Evolutionary conservation across 495 filamentous ascomycete species (phyloP).

Genomic region (Hypoxylon perforatum): DNA sequence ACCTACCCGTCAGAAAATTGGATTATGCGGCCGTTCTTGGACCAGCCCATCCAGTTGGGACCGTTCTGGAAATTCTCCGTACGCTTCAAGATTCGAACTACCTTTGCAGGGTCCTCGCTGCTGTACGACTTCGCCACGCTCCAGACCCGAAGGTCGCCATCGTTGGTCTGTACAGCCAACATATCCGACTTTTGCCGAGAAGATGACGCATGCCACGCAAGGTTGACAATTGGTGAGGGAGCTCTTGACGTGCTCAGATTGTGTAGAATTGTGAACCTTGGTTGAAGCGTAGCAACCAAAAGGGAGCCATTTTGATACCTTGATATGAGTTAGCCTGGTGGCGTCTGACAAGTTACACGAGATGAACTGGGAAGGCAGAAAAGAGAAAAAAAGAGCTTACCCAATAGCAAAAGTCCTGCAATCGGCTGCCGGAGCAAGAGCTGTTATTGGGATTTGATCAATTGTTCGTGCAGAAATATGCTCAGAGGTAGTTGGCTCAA

Average conservation of each 20-base stretch:
- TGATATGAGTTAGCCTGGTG: constrained; percentile 45
- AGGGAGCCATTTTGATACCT: constrained; percentile 97
- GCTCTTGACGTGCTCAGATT: constrained; percentile 84
- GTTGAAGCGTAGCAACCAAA: constrained; percentile 86
- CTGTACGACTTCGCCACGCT: constrained; percentile 89
- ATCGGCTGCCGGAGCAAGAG: constrained; percentile 89
- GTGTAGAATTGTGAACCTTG: constrained; percentile 93
- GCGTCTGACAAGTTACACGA: constrained; percentile 24
- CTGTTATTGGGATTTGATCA: constrained; percentile 88
- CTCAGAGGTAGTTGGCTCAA: constrained; percentile 92
- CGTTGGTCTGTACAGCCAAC: constrained; percentile 90
- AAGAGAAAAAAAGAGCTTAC: constrained; percentile 60
- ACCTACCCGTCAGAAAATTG: constrained; percentile 93
- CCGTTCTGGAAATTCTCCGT: constrained; percentile 77
- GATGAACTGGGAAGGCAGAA: background rate
- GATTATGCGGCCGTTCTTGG: constrained; percentile 94
- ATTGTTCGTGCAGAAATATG: constrained; percentile 93
- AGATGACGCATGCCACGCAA: constrained; percentile 97
- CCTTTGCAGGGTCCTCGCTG: constrained; percentile 78
- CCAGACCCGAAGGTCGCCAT: constrained; percentile 96
- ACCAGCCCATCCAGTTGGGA: constrained; percentile 97
- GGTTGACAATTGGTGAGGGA: constrained; percentile 87
- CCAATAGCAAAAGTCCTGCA: constrained; percentile 97
- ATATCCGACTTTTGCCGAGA: constrained; percentile 98
- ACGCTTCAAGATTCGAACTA: constrained; percentile 87